Conservation (phyloP, 192 early-diverging fungal species). For the Chytriomyces confervae region DNA sequence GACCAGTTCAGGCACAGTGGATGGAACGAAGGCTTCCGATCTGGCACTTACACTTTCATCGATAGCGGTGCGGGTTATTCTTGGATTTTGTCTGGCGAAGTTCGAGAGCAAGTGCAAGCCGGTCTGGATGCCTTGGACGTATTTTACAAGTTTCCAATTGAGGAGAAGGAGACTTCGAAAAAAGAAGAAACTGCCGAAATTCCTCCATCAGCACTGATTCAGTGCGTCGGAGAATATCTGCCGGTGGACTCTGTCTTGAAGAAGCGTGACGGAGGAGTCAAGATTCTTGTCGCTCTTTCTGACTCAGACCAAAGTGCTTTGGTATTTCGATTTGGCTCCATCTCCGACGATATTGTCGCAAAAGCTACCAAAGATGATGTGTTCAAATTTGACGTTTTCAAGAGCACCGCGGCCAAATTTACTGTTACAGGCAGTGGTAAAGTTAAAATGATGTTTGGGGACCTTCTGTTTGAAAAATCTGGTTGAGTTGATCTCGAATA, state of each 20-base stretch:
- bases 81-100: conserved; percentile 12
- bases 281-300: not conserved
- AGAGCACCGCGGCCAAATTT: not conserved
- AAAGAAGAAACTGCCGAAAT: not conserved
- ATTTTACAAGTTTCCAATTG: not conserved
- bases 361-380: not conserved
- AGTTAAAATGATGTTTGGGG: not conserved
- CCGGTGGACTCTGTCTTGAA: not conserved
- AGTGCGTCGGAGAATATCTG: conserved; percentile 1
- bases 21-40: conserved; percentile 7
- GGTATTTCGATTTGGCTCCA: not conserved
- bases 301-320: not conserved
- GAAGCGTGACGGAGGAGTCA: not conserved
- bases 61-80: conserved; percentile 3
- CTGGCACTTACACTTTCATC: not conserved
- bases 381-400: not conserved
- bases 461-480: not conserved
- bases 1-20: conserved; percentile 4
- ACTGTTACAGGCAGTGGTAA: not conserved
- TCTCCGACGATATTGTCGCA: not conserved
- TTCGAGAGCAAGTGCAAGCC: not conserved
- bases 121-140: not conserved
- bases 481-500: too few relatives aligned
- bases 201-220: not conserved
- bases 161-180: not conserved